Evolutionary conservation across 73 alveolate genomes (phyloP).

Genomic region (Uronychia binucleata): DNA sequence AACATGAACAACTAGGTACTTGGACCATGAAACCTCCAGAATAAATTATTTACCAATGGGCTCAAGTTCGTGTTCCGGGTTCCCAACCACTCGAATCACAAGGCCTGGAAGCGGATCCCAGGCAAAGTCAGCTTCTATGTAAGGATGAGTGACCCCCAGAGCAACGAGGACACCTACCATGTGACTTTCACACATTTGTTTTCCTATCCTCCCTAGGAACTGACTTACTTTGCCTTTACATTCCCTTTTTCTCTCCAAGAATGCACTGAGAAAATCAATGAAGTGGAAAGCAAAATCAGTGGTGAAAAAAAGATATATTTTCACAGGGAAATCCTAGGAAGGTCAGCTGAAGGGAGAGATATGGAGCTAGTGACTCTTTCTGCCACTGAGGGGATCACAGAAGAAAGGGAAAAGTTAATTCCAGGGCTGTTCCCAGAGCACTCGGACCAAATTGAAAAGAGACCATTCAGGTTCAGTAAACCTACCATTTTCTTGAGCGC

Average conservation of each 20-base stretch:
- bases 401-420: not conserved
- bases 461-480: constrained; percentile 68
- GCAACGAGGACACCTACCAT: not conserved
- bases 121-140: constrained; percentile 3
- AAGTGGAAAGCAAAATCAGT: not conserved
- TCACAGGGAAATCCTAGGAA: constrained; percentile 57
- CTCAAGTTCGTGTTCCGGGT: constrained; percentile 6
- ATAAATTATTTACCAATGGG: constrained; percentile 29
- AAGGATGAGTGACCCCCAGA: not conserved
- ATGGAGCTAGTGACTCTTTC: not conserved
- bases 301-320: constrained; percentile 40
- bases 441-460: constrained; percentile 1
- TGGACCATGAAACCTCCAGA: constrained; percentile 12
- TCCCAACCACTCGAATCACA: constrained; percentile 1
- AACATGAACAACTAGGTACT: constrained; percentile 62
- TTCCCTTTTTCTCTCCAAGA: constrained; percentile 76
- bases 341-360: constrained; percentile 47
- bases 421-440: not conserved
- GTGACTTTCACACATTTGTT: not conserved
- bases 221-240: constrained; percentile 65
- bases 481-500: constrained; percentile 85
- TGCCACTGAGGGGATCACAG: not conserved
- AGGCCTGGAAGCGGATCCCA: constrained; percentile 30
- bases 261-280: constrained; percentile 45
- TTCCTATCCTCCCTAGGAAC: not conserved